Evolutionary conservation across 345 rosid species (phyloP), one percentile per base, ranked within the genome.

Genomic region (Murraya koenigii): DNA sequence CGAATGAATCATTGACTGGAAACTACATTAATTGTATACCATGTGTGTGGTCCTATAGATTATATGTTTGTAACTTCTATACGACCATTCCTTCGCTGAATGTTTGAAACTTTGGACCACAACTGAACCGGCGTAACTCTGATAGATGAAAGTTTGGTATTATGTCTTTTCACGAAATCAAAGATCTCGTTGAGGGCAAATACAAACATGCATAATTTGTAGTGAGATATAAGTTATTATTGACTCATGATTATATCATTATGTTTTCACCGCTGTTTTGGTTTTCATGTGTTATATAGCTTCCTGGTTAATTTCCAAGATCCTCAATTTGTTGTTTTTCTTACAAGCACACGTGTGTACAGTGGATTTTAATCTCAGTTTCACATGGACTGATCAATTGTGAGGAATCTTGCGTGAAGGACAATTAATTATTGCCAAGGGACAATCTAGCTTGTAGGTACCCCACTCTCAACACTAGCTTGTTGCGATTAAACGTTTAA

Each of bases 371-470:
- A 2, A 28, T 75, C 32, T 41, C 5, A 33, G 47, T 55, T 59
- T 52, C 79, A 76, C 76, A 75, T 60, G 80, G 77, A 56, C 49
- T 63, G 56, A 56, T 74, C 59, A 75, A 52, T 22, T 64, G 75
- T 3, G 10, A 52, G 77, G 74, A 63, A 47, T 7, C 71, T 75
- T 70, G 58, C 33, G 72, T 19, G 83, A 39, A 84, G 82, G 87
- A 86, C 92, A 85, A 78, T 79, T 80, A 77, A 70, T 73, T 56
- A 70, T 80, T 72, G 77, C 33, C 14, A 76, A 82, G 80, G 80
- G 84, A 80, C 86, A 77, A 49, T 19, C 54, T 67, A 74, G 75
- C 80, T 33, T 15, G 23, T 80, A 44, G 0, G 17, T 67, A 47
- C 80, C 30, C 74, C 69, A 33, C 78, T 64, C 78, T 33, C 32